Base-by-base conservation (phyloP, 176 grass and related monocot species). In the Zizania latifolia region DNA sequence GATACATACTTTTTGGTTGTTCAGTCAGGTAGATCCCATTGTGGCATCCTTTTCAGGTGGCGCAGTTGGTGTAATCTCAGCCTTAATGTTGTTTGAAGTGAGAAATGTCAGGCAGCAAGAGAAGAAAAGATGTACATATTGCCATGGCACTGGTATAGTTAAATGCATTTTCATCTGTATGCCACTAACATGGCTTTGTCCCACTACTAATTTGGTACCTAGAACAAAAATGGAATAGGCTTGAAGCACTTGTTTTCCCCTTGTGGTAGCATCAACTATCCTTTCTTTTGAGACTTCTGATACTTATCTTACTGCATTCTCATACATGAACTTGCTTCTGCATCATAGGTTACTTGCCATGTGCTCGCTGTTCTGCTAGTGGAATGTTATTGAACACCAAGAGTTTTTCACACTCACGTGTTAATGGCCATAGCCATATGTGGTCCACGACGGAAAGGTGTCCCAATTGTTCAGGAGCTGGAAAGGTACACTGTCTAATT, bases 121-220 rank as follows among this genome's bases (percentile, higher is more conserved):
- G 69, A 97, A 97, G 81, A 97, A 93, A 81, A 88, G 88, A 83
- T 97, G 90, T 81, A 91, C 74, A 72, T 97, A 97, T n/a, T n/a
- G n/a, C n/a, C n/a, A n/a, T n/a, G n/a, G n/a, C n/a, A n/a, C n/a
- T n/a, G n/a, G n/a, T n/a, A n/a, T n/a, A n/a, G n/a, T n/a, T n/a
- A n/a, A n/a, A n/a, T n/a, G n/a, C n/a, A n/a, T n/a, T n/a, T n/a
- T n/a, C n/a, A n/a, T n/a, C n/a, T n/a, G n/a, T n/a, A n/a, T n/a
- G n/a, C n/a, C n/a, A n/a, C n/a, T n/a, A n/a, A n/a, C n/a, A n/a
- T n/a, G n/a, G n/a, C n/a, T n/a, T n/a, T n/a, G n/a, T n/a, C n/a
- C n/a, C n/a, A n/a, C n/a, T n/a, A n/a, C n/a, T n/a, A n/a, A n/a
- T n/a, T n/a, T n/a, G n/a, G n/a, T n/a, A n/a, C n/a, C n/a, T n/a